phyloP scores from a whole-genome alignment of 768 basidiomycete species.

The Lentinus tigrinus region DNA sequence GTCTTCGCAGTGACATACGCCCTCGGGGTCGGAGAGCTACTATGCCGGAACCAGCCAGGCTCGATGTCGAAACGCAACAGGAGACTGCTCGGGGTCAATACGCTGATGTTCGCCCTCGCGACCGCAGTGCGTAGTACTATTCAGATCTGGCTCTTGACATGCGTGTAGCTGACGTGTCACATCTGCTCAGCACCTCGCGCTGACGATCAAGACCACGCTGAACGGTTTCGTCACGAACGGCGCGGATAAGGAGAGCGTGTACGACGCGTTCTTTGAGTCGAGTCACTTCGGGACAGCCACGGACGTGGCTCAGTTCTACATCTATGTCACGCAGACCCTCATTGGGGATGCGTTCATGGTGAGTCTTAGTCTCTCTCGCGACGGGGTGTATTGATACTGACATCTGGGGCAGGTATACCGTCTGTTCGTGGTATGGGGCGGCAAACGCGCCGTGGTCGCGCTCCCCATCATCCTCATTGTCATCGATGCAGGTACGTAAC shows the following conservation, averaged over 20 bases:
- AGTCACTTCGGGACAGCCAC: neutral
- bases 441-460: neutral
- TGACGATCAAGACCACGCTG: neutral
- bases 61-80: neutral
- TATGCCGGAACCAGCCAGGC: neutral
- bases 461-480: neutral
- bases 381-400: neutral
- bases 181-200: neutral
- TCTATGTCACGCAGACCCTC: slow-evolving; percentile 3
- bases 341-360: slow-evolving; percentile 8
- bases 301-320: neutral
- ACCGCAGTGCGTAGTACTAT: neutral
- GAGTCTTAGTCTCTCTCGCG: neutral
- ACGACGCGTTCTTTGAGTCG: neutral
- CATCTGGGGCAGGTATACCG: slow-evolving; percentile 1
- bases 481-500: neutral
- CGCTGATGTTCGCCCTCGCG: neutral
- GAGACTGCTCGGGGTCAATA: neutral
- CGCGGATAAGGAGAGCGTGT: neutral
- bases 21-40: neutral
- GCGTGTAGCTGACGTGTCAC: neutral
- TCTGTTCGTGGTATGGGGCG: neutral
- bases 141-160: neutral
- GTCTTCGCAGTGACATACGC: neutral
- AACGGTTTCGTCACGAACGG: neutral